phyloP scores from a whole-genome alignment of 2,329 filamentous ascomycete genomes.

The Penicillium sp. region DNA sequence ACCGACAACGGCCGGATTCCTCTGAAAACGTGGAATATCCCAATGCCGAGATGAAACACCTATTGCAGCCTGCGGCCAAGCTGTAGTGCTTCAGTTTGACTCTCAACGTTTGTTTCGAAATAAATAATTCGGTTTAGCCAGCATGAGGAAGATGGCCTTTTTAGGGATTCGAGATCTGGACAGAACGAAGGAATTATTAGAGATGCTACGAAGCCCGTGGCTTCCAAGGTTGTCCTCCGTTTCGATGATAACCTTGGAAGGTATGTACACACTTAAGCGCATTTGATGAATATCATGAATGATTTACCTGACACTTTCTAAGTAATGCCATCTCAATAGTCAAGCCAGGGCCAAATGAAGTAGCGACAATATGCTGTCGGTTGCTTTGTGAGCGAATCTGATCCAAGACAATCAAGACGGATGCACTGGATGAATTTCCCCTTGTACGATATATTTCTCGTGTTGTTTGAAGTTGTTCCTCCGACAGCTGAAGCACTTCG shows the following conservation, averaged over 20 bases:
- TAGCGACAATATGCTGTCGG: not conserved
- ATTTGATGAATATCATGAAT: not conserved
- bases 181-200: too few relatives aligned
- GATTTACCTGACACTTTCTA: not conserved
- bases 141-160: too few relatives aligned
- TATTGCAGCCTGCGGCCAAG: slow-evolving; percentile 42
- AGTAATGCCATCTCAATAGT: slow-evolving; percentile 1
- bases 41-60: slow-evolving; percentile 58
- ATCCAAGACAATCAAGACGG: slow-evolving; percentile 4
- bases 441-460: slow-evolving; percentile 2
- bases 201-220: too few relatives aligned
- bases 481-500: not conserved
- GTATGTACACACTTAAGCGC: too few relatives aligned
- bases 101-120: too few relatives aligned
- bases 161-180: too few relatives aligned
- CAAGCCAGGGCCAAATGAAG: slow-evolving; percentile 2
- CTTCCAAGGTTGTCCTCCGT: too few relatives aligned
- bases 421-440: slow-evolving; percentile 4
- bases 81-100: slow-evolving; percentile 16
- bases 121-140: too few relatives aligned
- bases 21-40: slow-evolving; percentile 59
- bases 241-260: too few relatives aligned
- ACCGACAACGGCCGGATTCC: slow-evolving; percentile 59
- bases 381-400: not conserved
- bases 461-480: not conserved